These are phyloP conservation scores for Globisporangium echinulatum DNA, from an alignment of 352 stramenopile genomes.

Conservation along the genomic window DNA sequence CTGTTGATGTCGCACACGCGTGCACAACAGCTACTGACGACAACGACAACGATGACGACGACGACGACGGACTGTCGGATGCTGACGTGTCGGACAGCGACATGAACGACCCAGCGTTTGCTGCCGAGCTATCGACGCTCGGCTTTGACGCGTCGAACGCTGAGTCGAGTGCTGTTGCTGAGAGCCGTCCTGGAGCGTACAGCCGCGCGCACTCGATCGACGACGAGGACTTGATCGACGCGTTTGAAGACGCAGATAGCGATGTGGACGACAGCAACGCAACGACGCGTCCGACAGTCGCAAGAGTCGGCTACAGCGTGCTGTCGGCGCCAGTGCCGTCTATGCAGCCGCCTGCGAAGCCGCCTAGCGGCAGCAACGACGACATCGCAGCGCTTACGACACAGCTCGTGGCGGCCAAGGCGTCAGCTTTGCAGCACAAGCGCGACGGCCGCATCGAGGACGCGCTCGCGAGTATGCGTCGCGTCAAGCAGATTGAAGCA, in stretches of 20 bases:
- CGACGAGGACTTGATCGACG: slow-evolving; percentile 62
- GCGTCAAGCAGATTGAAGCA: slow-evolving; percentile 65
- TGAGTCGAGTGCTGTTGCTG: background rate
- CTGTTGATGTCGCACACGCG: slow-evolving; percentile 3
- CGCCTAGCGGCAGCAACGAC: background rate
- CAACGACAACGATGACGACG: background rate
- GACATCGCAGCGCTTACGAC: slow-evolving; percentile 25
- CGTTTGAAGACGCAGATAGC: slow-evolving; percentile 38
- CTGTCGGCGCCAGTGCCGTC: background rate
- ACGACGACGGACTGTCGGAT: slow-evolving; percentile 21
- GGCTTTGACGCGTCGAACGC: slow-evolving; percentile 17
- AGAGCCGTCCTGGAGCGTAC: background rate
- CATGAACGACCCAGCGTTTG: slow-evolving; percentile 49
- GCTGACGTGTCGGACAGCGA: slow-evolving; percentile 54
- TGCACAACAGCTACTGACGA: slow-evolving; percentile 12
- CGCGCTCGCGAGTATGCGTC: slow-evolving; percentile 57
- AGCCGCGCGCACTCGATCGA: slow-evolving; percentile 23
- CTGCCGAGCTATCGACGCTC: slow-evolving; percentile 34
- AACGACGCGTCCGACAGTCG: background rate
- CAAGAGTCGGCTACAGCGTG: slow-evolving; percentile 1
- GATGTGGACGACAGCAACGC: slow-evolving; percentile 26
- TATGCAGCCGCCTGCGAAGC: background rate
- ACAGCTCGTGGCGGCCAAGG: slow-evolving; percentile 42
- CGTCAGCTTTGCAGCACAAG: slow-evolving; percentile 45
- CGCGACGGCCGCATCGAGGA: slow-evolving; percentile 44